Conservation (phyloP, 768 basidiomycete species). For the Tricholoma flavovirens region DNA sequence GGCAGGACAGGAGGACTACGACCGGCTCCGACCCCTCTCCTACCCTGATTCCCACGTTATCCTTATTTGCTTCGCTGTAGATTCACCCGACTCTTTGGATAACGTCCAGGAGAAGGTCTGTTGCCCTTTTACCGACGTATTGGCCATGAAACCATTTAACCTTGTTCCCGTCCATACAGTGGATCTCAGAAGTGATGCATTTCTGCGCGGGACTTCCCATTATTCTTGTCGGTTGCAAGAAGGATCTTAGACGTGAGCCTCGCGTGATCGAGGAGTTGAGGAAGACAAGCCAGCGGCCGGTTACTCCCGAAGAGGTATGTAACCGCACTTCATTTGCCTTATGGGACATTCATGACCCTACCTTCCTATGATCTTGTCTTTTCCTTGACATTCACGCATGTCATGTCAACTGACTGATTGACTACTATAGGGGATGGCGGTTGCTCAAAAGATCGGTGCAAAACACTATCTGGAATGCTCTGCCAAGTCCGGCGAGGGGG, state of each 20-base stretch:
- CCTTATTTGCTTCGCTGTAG: slow-evolving; percentile 97
- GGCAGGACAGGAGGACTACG: slow-evolving; percentile 98
- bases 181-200: slow-evolving; percentile 98
- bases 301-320: slow-evolving; percentile 85
- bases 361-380: not conserved
- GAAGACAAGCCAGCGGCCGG: slow-evolving; percentile 92
- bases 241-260: slow-evolving; percentile 91
- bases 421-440: slow-evolving; percentile 73
- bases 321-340: not conserved
- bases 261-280: slow-evolving; percentile 92
- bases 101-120: slow-evolving; percentile 99
- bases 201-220: slow-evolving; percentile 93
- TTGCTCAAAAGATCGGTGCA: slow-evolving; percentile 94
- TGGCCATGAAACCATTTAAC: not conserved
- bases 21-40: slow-evolving; percentile 93
- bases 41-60: slow-evolving; percentile 99
- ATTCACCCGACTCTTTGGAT: slow-evolving; percentile 96
- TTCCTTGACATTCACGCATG: not conserved
- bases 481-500: slow-evolving; percentile 93
- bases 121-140: slow-evolving; percentile 10
- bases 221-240: slow-evolving; percentile 98
- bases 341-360: not conserved
- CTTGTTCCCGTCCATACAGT: slow-evolving; percentile 41
- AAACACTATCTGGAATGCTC: slow-evolving; percentile 97
- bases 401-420: not conserved